A percentile compares a stretch with the other conserved stretches of the same genome.
These are phyloP conservation scores for Pseudocercospora macadamiae DNA, from an alignment of 2,329 filamentous ascomycete species.

Conservation along the genomic window DNA sequence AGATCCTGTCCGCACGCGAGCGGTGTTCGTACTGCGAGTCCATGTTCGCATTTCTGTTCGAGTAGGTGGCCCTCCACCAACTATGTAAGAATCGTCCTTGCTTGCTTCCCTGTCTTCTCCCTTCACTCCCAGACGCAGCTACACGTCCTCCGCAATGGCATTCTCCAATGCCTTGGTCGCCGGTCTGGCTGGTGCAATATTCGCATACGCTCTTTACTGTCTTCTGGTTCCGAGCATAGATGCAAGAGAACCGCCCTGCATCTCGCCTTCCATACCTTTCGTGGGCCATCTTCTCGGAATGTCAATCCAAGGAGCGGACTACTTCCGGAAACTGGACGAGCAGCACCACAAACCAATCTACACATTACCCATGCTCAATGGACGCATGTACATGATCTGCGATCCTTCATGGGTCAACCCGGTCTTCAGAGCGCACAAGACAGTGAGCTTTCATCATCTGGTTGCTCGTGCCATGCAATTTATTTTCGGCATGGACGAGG, in stretches of 20 bases:
- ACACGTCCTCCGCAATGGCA: background rate
- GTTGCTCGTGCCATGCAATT: constrained; percentile 43
- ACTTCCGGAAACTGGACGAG: constrained; percentile 25
- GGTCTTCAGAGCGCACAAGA: constrained; percentile 44
- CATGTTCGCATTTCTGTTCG: no score
- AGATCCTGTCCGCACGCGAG: background rate
- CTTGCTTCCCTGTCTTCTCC: background rate
- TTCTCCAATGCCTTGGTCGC: background rate
- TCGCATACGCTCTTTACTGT: background rate
- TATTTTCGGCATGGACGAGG: constrained; percentile 43
- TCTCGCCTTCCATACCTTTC: constrained; percentile 47
- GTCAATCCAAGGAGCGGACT: constrained; percentile 29
- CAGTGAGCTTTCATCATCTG: constrained; percentile 50
- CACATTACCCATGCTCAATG: constrained; percentile 50
- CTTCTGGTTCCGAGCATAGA: constrained; percentile 7
- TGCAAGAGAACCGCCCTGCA: constrained; percentile 47
- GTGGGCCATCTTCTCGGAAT: constrained; percentile 53
- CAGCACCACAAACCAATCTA: constrained; percentile 42
- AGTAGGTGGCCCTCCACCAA: no score
- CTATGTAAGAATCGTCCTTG: background rate
- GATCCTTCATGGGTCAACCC: constrained; percentile 45
- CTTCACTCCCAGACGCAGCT: background rate
- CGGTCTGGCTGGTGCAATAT: background rate
- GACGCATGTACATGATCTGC: constrained; percentile 51
- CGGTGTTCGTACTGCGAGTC: no score